Evolutionary conservation across 2,329 filamentous ascomycete genomes (phyloP).

Genomic region (Scedosporium apiospermum): DNA sequence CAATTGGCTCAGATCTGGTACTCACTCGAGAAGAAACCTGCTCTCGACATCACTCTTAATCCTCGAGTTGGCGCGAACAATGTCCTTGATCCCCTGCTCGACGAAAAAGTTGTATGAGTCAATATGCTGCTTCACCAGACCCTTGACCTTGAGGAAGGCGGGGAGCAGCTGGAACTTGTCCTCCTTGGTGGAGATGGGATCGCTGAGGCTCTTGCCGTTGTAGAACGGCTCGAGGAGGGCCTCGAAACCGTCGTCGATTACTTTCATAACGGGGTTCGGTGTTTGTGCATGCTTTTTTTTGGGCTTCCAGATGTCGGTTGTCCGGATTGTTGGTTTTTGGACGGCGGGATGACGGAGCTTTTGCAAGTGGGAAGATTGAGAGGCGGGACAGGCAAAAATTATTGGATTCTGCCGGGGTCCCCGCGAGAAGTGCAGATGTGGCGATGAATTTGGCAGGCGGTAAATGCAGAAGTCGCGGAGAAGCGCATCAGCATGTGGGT

Average conservation of each 20-base stretch:
- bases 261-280: constrained; percentile 33
- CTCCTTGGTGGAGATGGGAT: constrained; percentile 54
- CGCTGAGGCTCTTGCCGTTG: constrained; percentile 57
- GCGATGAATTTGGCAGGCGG: constrained; percentile 2
- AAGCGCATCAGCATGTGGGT: background rate
- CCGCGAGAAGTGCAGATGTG: background rate
- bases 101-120: constrained; percentile 99
- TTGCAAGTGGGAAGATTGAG: background rate
- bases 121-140: constrained; percentile 92
- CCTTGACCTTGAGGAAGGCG: constrained; percentile 97
- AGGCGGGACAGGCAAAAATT: constrained; percentile 1
- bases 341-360: background rate
- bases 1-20: background rate
- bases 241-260: constrained; percentile 54
- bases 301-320: background rate
- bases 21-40: constrained; percentile 75
- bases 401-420: constrained; percentile 3
- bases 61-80: constrained; percentile 80
- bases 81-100: constrained; percentile 93
- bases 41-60: constrained; percentile 89
- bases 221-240: constrained; percentile 58
- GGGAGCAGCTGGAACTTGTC: constrained; percentile 97
- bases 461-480: background rate
- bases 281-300: constrained; percentile 11
- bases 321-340: background rate